Conservation (phyloP, 129 eudicot genomes). For the Scalesia atractyloides region DNA sequence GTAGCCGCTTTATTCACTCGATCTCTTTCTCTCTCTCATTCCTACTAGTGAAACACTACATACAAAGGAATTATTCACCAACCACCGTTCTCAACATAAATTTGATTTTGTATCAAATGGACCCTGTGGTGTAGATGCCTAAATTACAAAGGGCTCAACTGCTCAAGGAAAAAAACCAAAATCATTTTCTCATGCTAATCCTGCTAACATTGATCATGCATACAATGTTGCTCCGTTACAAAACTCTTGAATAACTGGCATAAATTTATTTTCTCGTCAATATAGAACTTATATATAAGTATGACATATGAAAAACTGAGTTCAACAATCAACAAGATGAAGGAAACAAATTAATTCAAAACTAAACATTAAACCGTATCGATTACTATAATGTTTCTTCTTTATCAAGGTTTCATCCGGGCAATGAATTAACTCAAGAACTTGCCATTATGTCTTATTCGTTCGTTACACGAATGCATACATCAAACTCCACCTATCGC, state of each 20-base stretch:
- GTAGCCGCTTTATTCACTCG: too few relatives aligned
- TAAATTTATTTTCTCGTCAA: slow-evolving; percentile 24
- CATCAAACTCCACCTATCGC: background rate
- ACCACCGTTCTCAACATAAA: too few relatives aligned
- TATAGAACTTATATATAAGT: slow-evolving; percentile 5
- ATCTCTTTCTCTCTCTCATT: too few relatives aligned
- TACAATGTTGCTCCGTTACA: slow-evolving; percentile 30
- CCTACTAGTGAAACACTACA: too few relatives aligned
- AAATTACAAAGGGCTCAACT: background rate
- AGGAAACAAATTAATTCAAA: slow-evolving; percentile 20
- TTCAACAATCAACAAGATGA: slow-evolving; percentile 11
- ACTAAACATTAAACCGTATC: slow-evolving; percentile 12
- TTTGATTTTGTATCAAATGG: too few relatives aligned
- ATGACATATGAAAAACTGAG: slow-evolving; percentile 21
- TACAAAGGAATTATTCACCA: too few relatives aligned
- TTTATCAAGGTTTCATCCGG: background rate
- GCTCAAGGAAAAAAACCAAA: background rate
- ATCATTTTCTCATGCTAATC: background rate
- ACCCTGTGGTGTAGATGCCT: too few relatives aligned
- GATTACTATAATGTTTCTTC: background rate
- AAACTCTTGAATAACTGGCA: slow-evolving; percentile 21
- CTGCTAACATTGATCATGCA: slow-evolving; percentile 27
- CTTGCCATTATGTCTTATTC: slow-evolving; percentile 7
- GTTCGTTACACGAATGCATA: slow-evolving; percentile 12
- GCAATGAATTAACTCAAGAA: slow-evolving; percentile 18